Conservation (phyloP, 176 grass and related monocot genomes). For the Musa acuminata region DNA sequence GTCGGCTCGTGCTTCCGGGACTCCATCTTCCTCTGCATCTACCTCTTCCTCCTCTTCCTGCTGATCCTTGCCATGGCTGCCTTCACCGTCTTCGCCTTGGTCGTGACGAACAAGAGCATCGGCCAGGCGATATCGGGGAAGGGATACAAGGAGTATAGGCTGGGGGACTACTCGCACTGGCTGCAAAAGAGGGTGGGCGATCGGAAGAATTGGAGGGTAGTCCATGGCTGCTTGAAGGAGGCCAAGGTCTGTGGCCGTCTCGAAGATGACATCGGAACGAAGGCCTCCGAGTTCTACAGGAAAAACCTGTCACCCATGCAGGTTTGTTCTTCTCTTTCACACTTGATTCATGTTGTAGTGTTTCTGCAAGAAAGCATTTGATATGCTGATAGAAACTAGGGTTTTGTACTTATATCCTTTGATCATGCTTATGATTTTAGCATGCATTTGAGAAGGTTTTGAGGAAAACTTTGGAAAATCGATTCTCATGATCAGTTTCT, state of each 20-base stretch:
- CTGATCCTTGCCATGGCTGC: neutral
- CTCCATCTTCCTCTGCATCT: neutral
- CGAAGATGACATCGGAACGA: neutral
- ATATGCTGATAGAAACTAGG: neutral
- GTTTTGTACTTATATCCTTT: no score
- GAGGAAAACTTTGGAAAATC: no score
- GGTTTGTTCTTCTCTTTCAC: neutral
- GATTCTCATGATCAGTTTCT: no score
- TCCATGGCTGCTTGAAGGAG: neutral
- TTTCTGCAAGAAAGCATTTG: neutral
- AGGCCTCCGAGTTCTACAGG: neutral
- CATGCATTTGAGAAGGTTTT: no score
- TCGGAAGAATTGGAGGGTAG: neutral
- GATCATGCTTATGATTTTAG: no score
- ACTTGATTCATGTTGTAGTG: no score
- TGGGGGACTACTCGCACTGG: constrained; percentile 1
- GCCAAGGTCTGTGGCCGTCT: neutral
- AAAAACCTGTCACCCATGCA: neutral
- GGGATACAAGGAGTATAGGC: neutral
- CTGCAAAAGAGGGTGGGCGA: neutral
- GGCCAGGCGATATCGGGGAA: neutral
- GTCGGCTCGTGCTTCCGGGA: neutral
- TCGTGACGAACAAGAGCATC: neutral
- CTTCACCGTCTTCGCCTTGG: neutral
- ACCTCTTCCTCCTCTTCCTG: neutral